Evolutionary conservation across 768 basidiomycete species (phyloP).

Genomic region (Leucogyrophana mollusca): DNA sequence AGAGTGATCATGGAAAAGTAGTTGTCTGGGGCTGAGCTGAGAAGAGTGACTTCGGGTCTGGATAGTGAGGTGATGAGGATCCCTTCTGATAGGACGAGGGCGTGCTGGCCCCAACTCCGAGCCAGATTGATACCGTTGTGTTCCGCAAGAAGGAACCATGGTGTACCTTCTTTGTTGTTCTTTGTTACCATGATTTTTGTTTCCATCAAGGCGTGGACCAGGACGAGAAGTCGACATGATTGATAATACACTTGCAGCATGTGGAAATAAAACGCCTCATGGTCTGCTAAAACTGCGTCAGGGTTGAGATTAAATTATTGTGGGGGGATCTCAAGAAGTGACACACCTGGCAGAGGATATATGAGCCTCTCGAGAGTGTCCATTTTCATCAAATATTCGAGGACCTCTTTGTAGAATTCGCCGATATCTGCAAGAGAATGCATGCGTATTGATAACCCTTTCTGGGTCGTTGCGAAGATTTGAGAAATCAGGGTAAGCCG

Average conservation of each 20-base stretch:
- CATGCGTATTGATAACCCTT: conserved; percentile 30
- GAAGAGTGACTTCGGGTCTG: conserved; percentile 29
- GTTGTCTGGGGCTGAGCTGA: conserved; percentile 41
- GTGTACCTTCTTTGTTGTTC: conserved; percentile 6
- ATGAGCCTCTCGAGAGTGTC: conserved; percentile 37
- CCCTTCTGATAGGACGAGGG: conserved; percentile 35
- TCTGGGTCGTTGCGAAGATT: conserved; percentile 31
- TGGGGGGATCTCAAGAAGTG: background rate
- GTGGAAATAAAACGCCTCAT: conserved; percentile 42
- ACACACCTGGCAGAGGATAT: conserved; percentile 36
- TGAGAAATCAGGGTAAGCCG: conserved; percentile 37
- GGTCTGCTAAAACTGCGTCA: conserved; percentile 38
- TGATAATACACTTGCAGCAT: conserved; percentile 41
- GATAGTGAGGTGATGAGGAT: conserved; percentile 35
- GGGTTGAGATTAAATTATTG: conserved; percentile 17
- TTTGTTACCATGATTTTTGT: conserved; percentile 20
- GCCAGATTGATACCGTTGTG: conserved; percentile 34
- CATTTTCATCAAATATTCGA: conserved; percentile 30
- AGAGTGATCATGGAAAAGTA: conserved; percentile 42
- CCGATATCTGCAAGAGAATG: conserved; percentile 23
- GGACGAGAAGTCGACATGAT: conserved; percentile 36
- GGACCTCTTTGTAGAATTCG: conserved; percentile 33
- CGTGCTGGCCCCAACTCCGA: conserved; percentile 37
- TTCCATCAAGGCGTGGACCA: conserved; percentile 34
- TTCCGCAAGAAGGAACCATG: conserved; percentile 33